phyloP scores from a whole-genome alignment of 2,329 filamentous ascomycete genomes.

The Aulographum hederae region DNA sequence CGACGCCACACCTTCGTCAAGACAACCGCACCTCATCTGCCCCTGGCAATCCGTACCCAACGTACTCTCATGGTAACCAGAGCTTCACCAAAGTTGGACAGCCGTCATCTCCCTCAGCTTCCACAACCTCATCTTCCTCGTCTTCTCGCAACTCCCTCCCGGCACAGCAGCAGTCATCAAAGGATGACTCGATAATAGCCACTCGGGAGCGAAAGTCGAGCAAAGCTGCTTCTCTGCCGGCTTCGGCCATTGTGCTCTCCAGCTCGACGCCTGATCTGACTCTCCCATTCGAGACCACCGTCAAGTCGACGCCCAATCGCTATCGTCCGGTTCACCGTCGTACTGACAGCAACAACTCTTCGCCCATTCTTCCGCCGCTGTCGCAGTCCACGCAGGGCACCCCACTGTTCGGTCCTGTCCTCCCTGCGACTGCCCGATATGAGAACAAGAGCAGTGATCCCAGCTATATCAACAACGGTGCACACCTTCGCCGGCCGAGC shows the following conservation, averaged over 20 bases:
- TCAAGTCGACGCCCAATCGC: slow-evolving; percentile 60
- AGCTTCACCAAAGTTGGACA: slow-evolving; percentile 3
- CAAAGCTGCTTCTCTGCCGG: slow-evolving; percentile 18
- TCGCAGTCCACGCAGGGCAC: slow-evolving; percentile 11
- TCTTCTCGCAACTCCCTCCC: slow-evolving; percentile 28
- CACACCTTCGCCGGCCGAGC: no score
- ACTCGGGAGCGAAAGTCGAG: neutral
- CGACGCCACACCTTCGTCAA: slow-evolving; percentile 34
- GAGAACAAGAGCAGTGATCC: neutral
- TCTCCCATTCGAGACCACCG: slow-evolving; percentile 34
- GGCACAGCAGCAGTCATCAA: slow-evolving; percentile 18
- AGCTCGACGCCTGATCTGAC: slow-evolving; percentile 34
- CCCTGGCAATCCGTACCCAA: slow-evolving; percentile 18
- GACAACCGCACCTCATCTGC: slow-evolving; percentile 37
- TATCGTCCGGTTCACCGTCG: slow-evolving; percentile 54
- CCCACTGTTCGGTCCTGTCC: no score
- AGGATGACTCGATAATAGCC: slow-evolving; percentile 25
- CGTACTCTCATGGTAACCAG: slow-evolving; percentile 17
- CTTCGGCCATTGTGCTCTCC: slow-evolving; percentile 31
- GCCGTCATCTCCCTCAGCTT: slow-evolving; percentile 22
- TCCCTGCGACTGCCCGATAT: neutral
- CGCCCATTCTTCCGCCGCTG: slow-evolving; percentile 16
- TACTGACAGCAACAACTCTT: slow-evolving; percentile 25
- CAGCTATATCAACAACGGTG: neutral
- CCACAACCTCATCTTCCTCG: slow-evolving; percentile 27